phyloP scores from a whole-genome alignment of 176 grass and related monocot genomes.

The Elymus sibiricus region DNA sequence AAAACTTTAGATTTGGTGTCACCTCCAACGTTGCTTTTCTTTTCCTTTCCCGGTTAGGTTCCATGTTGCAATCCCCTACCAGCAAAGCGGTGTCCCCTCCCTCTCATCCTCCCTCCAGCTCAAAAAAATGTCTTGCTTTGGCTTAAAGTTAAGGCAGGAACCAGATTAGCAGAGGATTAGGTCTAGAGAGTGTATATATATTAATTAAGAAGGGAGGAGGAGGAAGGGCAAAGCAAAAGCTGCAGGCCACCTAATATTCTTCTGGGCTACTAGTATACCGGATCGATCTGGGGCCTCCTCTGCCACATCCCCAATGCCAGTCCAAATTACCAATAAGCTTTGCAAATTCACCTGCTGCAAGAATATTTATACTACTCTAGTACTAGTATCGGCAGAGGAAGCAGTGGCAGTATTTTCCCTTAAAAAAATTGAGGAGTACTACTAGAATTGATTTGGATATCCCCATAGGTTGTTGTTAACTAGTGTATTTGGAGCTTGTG shows the following conservation, averaged over 20 bases:
- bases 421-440: background rate
- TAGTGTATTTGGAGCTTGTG: background rate
- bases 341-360: background rate
- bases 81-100: slow-evolving; percentile 34
- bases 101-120: slow-evolving; percentile 27
- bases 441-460: background rate
- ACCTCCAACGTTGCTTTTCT: background rate
- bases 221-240: slow-evolving; percentile 31
- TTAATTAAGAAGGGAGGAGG: slow-evolving; percentile 3
- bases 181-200: background rate
- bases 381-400: too few relatives aligned
- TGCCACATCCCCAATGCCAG: background rate
- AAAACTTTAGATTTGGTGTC: background rate
- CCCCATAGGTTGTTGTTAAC: background rate
- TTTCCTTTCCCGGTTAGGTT: slow-evolving; percentile 30
- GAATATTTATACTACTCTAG: too few relatives aligned
- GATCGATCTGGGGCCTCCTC: background rate
- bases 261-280: background rate
- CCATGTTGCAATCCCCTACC: slow-evolving; percentile 42
- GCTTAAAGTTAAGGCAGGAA: slow-evolving; percentile 40
- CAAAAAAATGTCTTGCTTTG: slow-evolving; percentile 27
- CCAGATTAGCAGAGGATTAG: background rate
- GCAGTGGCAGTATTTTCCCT: background rate
- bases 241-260: slow-evolving; percentile 45
- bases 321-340: background rate